Evolutionary conservation across 108 stramenopile species (phyloP).

Genomic region (Cyclotella atomus): DNA sequence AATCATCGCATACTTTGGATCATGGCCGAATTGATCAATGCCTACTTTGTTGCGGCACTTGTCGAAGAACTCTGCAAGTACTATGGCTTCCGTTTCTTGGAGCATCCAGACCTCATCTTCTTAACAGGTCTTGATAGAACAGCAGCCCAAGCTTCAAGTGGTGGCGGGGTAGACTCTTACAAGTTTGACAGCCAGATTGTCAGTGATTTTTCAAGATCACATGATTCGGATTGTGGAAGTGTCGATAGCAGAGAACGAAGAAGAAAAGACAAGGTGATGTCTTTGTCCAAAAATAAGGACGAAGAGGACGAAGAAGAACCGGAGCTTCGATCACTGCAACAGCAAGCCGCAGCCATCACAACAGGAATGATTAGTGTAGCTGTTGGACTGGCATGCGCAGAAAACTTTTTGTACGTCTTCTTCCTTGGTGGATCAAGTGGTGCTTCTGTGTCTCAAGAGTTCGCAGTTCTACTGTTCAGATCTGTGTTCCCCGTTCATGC

Average conservation of each 20-base stretch:
- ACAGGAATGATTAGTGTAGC: conserved; percentile 90
- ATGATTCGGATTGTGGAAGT: conserved; percentile 47
- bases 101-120: conserved; percentile 88
- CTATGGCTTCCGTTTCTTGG: conserved; percentile 84
- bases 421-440: conserved; percentile 71
- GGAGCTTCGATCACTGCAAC: conserved; percentile 75
- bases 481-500: conserved; percentile 88
- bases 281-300: conserved; percentile 9
- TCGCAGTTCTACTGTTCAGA: conserved; percentile 79
- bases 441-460: conserved; percentile 56
- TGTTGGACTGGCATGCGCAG: conserved; percentile 88
- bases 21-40: conserved; percentile 75
- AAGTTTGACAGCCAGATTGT: conserved; percentile 58
- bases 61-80: conserved; percentile 90
- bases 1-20: conserved; percentile 70
- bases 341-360: conserved; percentile 89
- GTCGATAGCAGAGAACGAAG: conserved; percentile 23
- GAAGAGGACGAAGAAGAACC: conserved; percentile 63
- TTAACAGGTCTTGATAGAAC: conserved; percentile 77
- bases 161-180: conserved; percentile 77
- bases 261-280: conserved; percentile 2
- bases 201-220: conserved; percentile 42
- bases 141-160: conserved; percentile 59
- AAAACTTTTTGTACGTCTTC: conserved; percentile 90
- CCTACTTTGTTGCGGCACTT: conserved; percentile 82